phyloP scores from a whole-genome alignment of 768 basidiomycete species.

The Tylopilus vinaceipallidus region DNA sequence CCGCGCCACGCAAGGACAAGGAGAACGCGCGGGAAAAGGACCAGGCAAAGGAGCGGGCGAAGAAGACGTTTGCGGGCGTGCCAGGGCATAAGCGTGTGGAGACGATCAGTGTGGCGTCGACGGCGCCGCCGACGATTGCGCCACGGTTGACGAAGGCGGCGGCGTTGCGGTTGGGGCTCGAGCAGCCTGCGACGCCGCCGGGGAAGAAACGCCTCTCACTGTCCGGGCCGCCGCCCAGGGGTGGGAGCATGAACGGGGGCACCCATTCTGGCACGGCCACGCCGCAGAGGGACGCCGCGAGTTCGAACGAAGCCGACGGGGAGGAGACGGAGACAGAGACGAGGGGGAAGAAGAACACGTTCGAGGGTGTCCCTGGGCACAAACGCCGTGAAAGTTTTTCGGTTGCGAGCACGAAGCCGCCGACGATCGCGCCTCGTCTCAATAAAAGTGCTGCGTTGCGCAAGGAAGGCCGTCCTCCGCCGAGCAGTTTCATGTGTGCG shows the following conservation, averaged over 20 bases:
- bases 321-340: slow-evolving; percentile 28
- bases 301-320: slow-evolving; percentile 29
- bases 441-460: slow-evolving; percentile 45
- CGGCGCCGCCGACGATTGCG: slow-evolving; percentile 65
- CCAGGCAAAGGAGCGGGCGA: slow-evolving; percentile 57
- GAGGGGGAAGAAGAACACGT: slow-evolving; percentile 43
- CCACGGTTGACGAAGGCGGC: slow-evolving; percentile 80
- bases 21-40: slow-evolving; percentile 46
- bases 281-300: slow-evolving; percentile 11
- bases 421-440: slow-evolving; percentile 41
- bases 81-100: slow-evolving; percentile 78
- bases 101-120: slow-evolving; percentile 71
- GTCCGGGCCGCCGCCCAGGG: slow-evolving; percentile 19
- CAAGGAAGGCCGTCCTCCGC: slow-evolving; percentile 49
- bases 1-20: slow-evolving; percentile 28
- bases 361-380: slow-evolving; percentile 83
- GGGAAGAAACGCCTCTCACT: slow-evolving; percentile 38
- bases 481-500: slow-evolving; percentile 72
- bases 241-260: slow-evolving; percentile 3
- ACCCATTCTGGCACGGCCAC: slow-evolving; percentile 6
- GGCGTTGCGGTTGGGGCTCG: slow-evolving; percentile 59
- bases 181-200: slow-evolving; percentile 37
- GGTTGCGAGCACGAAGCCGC: slow-evolving; percentile 53
- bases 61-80: slow-evolving; percentile 69
- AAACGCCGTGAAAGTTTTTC: slow-evolving; percentile 74